phyloP scores from a whole-genome alignment of 352 stramenopile genomes.

The Phytopythium litorale region DNA sequence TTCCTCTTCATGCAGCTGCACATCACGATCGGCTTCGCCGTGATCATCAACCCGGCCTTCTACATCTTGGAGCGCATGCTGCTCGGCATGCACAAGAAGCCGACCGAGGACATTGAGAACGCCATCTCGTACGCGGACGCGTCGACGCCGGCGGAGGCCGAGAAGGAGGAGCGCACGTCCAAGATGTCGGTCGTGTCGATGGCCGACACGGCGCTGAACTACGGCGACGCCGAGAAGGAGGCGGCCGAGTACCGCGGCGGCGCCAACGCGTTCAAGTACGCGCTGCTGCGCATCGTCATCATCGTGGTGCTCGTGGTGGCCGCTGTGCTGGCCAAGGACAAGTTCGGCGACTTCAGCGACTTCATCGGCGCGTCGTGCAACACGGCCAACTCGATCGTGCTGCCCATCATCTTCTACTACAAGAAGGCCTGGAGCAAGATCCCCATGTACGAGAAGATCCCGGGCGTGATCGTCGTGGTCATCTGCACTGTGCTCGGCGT shows the following conservation, averaged over 20 bases:
- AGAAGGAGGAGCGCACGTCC: conserved; percentile 6
- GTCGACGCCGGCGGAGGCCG: conserved; percentile 9
- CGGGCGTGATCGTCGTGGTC: neutral
- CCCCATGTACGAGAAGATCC: conserved; percentile 7
- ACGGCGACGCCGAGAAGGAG: conserved; percentile 14
- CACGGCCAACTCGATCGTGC: conserved; percentile 53
- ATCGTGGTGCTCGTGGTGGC: conserved; percentile 32
- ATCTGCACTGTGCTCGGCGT: neutral
- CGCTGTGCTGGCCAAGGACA: conserved; percentile 42
- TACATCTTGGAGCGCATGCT: conserved; percentile 39
- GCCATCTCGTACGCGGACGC: conserved; percentile 17
- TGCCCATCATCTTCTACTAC: conserved; percentile 65
- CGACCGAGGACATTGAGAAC: conserved; percentile 25
- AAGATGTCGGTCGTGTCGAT: conserved; percentile 21
- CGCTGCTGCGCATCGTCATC: conserved; percentile 19
- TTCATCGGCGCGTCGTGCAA: conserved; percentile 60
- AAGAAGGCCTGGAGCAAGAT: conserved; percentile 53
- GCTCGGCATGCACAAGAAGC: conserved; percentile 54
- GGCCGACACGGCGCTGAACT: conserved; percentile 13
- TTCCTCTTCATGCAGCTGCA: conserved; percentile 25
- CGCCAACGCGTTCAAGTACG: conserved; percentile 28
- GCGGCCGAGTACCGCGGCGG: conserved; percentile 20
- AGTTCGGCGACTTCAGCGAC: conserved; percentile 56
- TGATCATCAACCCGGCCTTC: conserved; percentile 55
- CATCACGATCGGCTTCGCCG: conserved; percentile 42